Evolutionary conservation across 2,329 filamentous ascomycete genomes (phyloP).

Genomic region (Grosmannia serpens): DNA sequence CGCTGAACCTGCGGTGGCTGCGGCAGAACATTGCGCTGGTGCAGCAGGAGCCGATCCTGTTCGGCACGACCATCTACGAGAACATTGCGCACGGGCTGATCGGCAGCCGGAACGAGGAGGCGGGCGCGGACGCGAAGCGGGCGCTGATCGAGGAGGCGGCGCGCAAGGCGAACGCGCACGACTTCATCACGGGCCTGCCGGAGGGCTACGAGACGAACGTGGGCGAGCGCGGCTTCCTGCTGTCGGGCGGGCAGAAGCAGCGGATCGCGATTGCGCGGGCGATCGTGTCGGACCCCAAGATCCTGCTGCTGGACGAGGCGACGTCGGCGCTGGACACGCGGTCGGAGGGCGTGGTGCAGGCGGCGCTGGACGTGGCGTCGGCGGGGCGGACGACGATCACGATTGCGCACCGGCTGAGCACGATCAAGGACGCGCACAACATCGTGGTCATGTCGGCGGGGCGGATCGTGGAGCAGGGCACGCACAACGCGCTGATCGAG

Average conservation of each 20-base stretch:
- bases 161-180: constrained; percentile 85
- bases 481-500: constrained; percentile 67
- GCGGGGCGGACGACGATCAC: constrained; percentile 87
- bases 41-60: constrained; percentile 84
- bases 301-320: constrained; percentile 87
- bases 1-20: constrained; percentile 79
- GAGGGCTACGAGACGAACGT: constrained; percentile 90
- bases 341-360: constrained; percentile 88
- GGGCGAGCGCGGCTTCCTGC: constrained; percentile 84
- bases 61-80: constrained; percentile 75
- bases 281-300: constrained; percentile 81
- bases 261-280: constrained; percentile 90
- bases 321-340: constrained; percentile 91
- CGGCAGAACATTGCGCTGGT: constrained; percentile 88
- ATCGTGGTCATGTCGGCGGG: constrained; percentile 88
- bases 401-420: constrained; percentile 90
- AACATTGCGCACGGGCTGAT: constrained; percentile 90
- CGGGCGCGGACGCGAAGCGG: constrained; percentile 53
- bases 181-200: constrained; percentile 72
- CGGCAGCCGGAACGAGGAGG: constrained; percentile 64
- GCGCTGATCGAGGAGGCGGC: constrained; percentile 71
- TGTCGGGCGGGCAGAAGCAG: constrained; percentile 94
- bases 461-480: constrained; percentile 84
- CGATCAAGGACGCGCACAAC: constrained; percentile 87
- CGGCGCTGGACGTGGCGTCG: constrained; percentile 76